A percentile compares a stretch with the other conserved stretches of the same genome.
Evolutionary conservation across 129 eudicot species (phyloP).

Genomic region (Chrysanthemum lavandulifolium): DNA sequence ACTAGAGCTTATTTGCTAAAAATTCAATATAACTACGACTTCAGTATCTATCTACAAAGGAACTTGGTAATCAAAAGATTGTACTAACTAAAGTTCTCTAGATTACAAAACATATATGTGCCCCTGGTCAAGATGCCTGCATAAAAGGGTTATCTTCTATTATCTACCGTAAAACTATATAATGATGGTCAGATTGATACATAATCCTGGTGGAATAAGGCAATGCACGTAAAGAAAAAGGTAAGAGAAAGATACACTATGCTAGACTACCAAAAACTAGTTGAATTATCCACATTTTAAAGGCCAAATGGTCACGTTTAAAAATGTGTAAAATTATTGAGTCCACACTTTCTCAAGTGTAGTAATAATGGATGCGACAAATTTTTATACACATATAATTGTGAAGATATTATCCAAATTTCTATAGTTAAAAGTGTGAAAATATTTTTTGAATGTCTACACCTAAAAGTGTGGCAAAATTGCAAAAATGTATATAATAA

Average conservation of each 20-base stretch:
- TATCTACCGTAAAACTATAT: background rate
- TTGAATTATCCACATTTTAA: no score
- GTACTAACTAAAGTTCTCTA: background rate
- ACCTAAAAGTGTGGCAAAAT: no score
- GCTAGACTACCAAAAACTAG: background rate
- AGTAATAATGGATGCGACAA: no score
- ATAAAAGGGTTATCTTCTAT: background rate
- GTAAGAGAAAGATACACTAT: background rate
- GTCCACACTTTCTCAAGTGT: no score
- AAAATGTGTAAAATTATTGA: no score
- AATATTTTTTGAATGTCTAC: no score
- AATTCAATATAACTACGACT: background rate
- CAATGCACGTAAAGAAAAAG: background rate
- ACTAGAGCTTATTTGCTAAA: background rate
- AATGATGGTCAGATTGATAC: background rate
- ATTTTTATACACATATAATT: no score
- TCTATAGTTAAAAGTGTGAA: no score
- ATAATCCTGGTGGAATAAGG: background rate
- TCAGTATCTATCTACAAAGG: background rate
- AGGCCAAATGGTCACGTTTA: no score
- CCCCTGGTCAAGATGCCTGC: background rate
- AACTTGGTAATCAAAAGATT: background rate
- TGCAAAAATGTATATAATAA: no score
- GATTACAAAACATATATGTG: background rate
- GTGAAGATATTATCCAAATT: no score